Evolutionary conservation across 2,329 filamentous ascomycete species (phyloP).

Genomic region (Metarhizium rileyi): DNA sequence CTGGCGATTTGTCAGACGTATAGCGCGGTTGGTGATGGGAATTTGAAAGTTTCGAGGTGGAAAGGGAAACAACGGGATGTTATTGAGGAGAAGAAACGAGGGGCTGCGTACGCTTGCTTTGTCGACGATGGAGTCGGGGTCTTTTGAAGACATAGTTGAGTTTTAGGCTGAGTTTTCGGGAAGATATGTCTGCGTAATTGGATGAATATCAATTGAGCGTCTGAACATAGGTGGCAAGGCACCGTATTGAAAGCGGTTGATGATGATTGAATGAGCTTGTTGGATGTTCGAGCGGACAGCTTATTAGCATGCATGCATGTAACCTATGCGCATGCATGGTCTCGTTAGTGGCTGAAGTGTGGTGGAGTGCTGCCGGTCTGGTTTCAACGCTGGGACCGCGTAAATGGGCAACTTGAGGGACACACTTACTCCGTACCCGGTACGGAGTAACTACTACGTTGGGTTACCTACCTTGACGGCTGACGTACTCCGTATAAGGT

Average conservation of each 20-base stretch:
- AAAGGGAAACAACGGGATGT: background rate
- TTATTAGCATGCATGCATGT: too few relatives aligned
- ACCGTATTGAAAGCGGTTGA: background rate
- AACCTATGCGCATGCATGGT: too few relatives aligned
- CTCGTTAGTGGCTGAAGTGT: too few relatives aligned
- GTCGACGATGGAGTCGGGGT: slow-evolving; percentile 23
- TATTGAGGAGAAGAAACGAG: background rate
- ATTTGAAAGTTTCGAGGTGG: background rate
- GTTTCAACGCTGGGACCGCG: too few relatives aligned
- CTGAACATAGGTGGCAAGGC: background rate
- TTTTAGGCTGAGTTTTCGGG: background rate
- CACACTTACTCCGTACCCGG: too few relatives aligned
- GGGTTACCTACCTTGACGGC: too few relatives aligned
- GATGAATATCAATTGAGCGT: too few relatives aligned
- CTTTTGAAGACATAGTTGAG: slow-evolving; percentile 27
- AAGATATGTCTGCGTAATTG: background rate
- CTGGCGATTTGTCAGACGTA: slow-evolving; percentile 3
- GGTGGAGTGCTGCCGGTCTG: too few relatives aligned
- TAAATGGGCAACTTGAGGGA: too few relatives aligned
- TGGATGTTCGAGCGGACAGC: background rate
- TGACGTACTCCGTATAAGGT: too few relatives aligned
- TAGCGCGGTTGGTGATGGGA: background rate
- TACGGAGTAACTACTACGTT: too few relatives aligned
- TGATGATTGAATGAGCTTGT: background rate
- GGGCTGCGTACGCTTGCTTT: slow-evolving; percentile 25